Conservation (phyloP, 148 eudicot species). For the Euryodendron excelsum region DNA sequence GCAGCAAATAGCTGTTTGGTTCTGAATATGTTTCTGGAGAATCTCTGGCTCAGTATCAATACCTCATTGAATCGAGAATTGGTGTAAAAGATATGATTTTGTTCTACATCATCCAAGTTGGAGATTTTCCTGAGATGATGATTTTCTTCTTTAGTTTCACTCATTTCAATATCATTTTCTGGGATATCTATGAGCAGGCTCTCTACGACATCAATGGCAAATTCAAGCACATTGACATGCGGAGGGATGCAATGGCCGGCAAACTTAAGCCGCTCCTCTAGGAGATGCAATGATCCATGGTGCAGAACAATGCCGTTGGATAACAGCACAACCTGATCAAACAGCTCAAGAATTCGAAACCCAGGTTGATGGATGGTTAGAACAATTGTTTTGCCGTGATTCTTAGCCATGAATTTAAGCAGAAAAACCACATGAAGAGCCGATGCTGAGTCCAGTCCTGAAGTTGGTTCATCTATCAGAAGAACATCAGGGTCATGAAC, state of each 20-base stretch:
- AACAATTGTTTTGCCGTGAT: constrained; percentile 42
- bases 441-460: constrained; percentile 60
- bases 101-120: neutral
- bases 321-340: constrained; percentile 37
- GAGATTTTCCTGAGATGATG: no score
- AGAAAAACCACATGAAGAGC: constrained; percentile 40
- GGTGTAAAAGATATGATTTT: constrained; percentile 14
- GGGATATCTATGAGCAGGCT: constrained; percentile 18
- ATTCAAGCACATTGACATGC: constrained; percentile 48
- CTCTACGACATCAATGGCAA: constrained; percentile 40
- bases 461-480: constrained; percentile 51
- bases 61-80: constrained; percentile 33
- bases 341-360: constrained; percentile 40
- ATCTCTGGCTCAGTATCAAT: constrained; percentile 40
- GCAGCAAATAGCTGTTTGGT: constrained; percentile 42
- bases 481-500: constrained; percentile 50
- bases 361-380: constrained; percentile 55
- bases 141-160: constrained; percentile 4
- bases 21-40: constrained; percentile 37
- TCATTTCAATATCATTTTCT: constrained; percentile 4
- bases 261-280: constrained; percentile 32
- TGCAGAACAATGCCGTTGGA: constrained; percentile 41
- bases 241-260: constrained; percentile 41
- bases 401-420: constrained; percentile 36
- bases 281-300: constrained; percentile 32